Percentiles rank a stretch among this genome's conserved stretches.
phyloP scores from a whole-genome alignment of 768 basidiomycete species.

The Exsudoporus frostii region DNA sequence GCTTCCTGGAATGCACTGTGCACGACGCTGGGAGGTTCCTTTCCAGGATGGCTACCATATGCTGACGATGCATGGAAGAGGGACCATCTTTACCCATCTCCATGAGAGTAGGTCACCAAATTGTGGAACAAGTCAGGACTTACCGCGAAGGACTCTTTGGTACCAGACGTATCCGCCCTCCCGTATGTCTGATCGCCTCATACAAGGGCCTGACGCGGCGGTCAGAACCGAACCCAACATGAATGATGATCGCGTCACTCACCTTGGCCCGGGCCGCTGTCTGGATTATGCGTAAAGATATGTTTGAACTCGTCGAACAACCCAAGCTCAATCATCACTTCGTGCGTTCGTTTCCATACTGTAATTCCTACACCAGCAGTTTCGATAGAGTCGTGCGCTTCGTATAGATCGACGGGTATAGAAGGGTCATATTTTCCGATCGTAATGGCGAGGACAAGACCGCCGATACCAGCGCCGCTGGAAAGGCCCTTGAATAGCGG shows the following conservation, averaged over 20 bases:
- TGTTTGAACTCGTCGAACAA: constrained; percentile 33
- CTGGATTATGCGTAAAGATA: constrained; percentile 12
- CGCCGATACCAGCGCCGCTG: constrained; percentile 42
- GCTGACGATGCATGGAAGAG: constrained; percentile 20
- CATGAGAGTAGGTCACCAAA: neutral
- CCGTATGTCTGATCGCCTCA: constrained; percentile 28
- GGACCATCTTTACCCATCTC: neutral
- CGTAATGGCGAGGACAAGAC: constrained; percentile 40
- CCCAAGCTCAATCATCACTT: constrained; percentile 41
- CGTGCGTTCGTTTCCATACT: constrained; percentile 45
- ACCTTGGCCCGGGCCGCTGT: constrained; percentile 13
- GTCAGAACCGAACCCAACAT: constrained; percentile 12
- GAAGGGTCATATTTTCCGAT: constrained; percentile 31
- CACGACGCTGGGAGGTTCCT: constrained; percentile 17
- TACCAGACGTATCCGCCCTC: constrained; percentile 31
- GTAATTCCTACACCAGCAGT: constrained; percentile 42
- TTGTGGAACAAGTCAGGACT: no score
- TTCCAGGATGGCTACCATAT: constrained; percentile 19
- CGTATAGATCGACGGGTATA: constrained; percentile 43
- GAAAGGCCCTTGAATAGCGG: neutral
- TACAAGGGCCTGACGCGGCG: constrained; percentile 11
- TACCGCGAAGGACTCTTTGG: constrained; percentile 19
- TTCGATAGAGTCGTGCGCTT: constrained; percentile 39
- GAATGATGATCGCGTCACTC: neutral
- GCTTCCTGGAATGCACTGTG: constrained; percentile 16